Conservation (phyloP, 2,329 filamentous ascomycete genomes). For the Aphanocladium album region DNA sequence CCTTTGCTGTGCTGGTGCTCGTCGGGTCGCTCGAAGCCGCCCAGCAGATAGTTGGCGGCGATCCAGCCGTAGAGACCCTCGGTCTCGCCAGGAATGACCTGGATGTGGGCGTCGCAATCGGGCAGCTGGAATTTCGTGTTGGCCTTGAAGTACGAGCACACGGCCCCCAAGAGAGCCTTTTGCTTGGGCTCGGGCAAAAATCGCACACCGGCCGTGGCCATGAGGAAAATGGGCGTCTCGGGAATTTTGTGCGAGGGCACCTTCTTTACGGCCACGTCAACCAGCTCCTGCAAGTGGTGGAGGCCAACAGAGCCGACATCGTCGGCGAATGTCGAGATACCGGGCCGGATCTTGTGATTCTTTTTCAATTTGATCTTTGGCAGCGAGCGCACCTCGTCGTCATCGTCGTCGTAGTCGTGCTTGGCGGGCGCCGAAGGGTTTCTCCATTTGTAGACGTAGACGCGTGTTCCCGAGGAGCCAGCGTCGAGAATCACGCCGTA, state of each 20-base stretch:
- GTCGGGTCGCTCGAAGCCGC: conserved; percentile 76
- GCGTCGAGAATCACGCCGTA: conserved; percentile 97
- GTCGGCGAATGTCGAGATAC: conserved; percentile 83
- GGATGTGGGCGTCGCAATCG: conserved; percentile 85
- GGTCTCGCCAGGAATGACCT: conserved; percentile 92
- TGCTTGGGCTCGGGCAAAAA: conserved; percentile 72
- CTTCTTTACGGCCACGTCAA: conserved; percentile 74
- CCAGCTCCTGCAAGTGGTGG: conserved; percentile 72
- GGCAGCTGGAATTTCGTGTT: conserved; percentile 79
- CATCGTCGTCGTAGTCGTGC: conserved; percentile 33
- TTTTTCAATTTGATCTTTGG: conserved; percentile 80
- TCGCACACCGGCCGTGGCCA: conserved; percentile 94
- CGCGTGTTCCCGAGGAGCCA: conserved; percentile 91
- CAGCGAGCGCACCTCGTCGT: conserved; percentile 52
- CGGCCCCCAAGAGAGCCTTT: conserved; percentile 64
- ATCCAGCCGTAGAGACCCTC: conserved; percentile 98
- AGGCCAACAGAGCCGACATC: conserved; percentile 70
- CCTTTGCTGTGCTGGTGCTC: conserved; percentile 75
- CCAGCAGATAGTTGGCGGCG: conserved; percentile 90
- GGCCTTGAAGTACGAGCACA: conserved; percentile 75
- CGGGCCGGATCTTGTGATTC: conserved; percentile 90
- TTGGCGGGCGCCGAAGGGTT: conserved; percentile 60
- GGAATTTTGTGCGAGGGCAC: conserved; percentile 71
- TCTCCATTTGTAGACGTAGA: conserved; percentile 93
- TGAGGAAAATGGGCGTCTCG: conserved; percentile 87